Percentiles rank a stretch among this genome's conserved stretches.
Evolutionary conservation across 2,329 filamentous ascomycete species (phyloP).

Genomic region (Penicillium oxalicum): DNA sequence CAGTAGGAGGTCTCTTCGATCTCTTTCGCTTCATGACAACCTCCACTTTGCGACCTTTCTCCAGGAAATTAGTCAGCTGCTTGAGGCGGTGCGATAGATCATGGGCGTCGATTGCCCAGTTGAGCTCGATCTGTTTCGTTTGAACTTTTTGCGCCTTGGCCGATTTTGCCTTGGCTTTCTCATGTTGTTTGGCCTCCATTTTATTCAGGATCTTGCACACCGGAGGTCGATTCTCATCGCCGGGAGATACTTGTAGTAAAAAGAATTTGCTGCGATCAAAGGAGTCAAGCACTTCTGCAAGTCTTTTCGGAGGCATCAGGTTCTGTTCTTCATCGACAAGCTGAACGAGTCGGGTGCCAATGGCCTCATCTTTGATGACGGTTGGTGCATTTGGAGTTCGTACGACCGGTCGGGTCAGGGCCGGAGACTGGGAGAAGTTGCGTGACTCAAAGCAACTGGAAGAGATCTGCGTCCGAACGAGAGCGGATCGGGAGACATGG

Average conservation of each 20-base stretch:
- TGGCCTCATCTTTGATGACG: conserved; percentile 31
- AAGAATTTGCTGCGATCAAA: conserved; percentile 48
- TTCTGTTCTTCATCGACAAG: conserved; percentile 30
- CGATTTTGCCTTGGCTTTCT: conserved; percentile 28
- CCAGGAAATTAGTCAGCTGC: conserved; percentile 62
- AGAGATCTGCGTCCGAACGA: conserved; percentile 7
- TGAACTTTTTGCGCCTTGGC: conserved; percentile 37
- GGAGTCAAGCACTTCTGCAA: conserved; percentile 32
- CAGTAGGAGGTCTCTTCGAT: conserved; percentile 53
- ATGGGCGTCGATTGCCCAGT: conserved; percentile 74
- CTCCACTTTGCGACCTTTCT: conserved; percentile 69
- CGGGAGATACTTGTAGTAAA: conserved; percentile 46
- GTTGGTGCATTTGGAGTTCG: conserved; percentile 8
- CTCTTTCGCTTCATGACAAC: conserved; percentile 64
- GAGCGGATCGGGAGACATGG: conserved; percentile 10
- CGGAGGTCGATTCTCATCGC: conserved; percentile 39
- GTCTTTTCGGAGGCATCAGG: conserved; percentile 25
- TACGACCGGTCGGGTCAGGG: conserved; percentile 7
- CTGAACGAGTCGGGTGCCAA: conserved; percentile 27
- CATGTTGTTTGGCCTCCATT: conserved; percentile 28
- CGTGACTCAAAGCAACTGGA: conserved; percentile 13
- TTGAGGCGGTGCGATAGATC: conserved; percentile 69
- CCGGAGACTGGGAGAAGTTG: conserved; percentile 12
- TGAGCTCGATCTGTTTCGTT: conserved; percentile 76
- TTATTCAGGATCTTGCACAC: conserved; percentile 63